These are phyloP conservation scores for Berberis vulgaris DNA, from an alignment of 164 flowering plant species.

Conservation along the genomic window DNA sequence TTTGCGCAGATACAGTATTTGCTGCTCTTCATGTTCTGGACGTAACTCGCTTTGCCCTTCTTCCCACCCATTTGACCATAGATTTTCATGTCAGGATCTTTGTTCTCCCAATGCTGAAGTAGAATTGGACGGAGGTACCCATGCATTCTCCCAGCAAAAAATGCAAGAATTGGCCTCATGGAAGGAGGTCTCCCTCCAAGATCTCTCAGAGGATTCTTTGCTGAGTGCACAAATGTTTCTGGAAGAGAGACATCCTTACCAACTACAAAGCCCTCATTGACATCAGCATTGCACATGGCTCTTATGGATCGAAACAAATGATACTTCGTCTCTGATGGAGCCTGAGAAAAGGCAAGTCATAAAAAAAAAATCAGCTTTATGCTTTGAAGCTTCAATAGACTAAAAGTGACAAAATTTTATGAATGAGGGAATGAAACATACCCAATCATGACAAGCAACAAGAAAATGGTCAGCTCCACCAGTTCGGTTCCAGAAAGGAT, in stretches of 20 bases:
- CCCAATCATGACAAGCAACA: conserved; percentile 42
- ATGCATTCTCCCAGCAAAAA: conserved; percentile 36
- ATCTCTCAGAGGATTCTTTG: conserved; percentile 14
- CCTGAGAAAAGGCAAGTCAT: conserved; percentile 10
- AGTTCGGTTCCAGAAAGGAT: conserved; percentile 33
- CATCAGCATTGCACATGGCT: conserved; percentile 38
- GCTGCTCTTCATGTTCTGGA: conserved; percentile 26
- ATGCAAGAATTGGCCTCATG: conserved; percentile 23
- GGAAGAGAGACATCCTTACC: conserved; percentile 35
- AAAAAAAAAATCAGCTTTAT: background rate
- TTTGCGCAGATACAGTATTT: conserved; percentile 35
- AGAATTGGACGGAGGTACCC: conserved; percentile 28
- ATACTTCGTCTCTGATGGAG: conserved; percentile 23
- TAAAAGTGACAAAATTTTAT: background rate
- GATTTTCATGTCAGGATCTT: conserved; percentile 29
- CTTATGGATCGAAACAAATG: conserved; percentile 18
- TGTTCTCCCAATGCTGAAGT: conserved; percentile 28
- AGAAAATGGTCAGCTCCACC: conserved; percentile 33
- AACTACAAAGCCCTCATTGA: conserved; percentile 22
- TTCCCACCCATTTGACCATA: conserved; percentile 11
- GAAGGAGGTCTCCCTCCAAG: conserved; percentile 27
- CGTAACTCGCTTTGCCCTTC: conserved; percentile 10
- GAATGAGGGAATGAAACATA: conserved; percentile 8
- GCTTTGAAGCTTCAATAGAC: too few species aligned
- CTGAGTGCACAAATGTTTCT: conserved; percentile 20